Conservation (phyloP, 371 early-diverging fungal species). For the Haplosporangium sp. region DNA sequence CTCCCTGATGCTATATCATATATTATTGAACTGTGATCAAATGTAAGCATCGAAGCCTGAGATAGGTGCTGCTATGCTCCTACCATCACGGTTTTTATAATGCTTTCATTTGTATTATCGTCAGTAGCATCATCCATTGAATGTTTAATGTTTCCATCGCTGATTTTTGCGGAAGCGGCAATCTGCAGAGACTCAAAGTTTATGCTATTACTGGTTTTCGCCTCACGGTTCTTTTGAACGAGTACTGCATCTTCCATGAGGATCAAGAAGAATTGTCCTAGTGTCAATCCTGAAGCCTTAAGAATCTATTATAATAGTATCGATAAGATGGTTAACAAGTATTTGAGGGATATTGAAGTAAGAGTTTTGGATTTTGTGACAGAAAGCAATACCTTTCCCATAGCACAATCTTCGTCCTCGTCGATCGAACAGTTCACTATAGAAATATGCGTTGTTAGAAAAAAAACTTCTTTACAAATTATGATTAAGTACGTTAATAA, state of each 20-base stretch:
- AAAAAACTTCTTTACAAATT: too few species aligned
- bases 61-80: not conserved
- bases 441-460: not conserved
- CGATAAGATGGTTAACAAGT: not conserved
- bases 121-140: not conserved
- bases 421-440: conserved; percentile 48
- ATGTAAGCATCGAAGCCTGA: too few species aligned
- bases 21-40: not conserved
- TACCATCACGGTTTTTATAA: not conserved
- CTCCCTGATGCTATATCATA: not conserved
- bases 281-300: conserved; percentile 27
- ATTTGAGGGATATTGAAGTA: not conserved
- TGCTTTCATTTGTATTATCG: not conserved
- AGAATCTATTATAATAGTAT: conserved; percentile 21
- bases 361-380: too few species aligned
- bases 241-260: conserved; percentile 37
- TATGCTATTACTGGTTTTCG: conserved; percentile 4
- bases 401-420: conserved; percentile 37
- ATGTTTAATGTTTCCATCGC: not conserved
- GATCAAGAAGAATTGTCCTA: conserved; percentile 31
- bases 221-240: conserved; percentile 11
- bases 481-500: not conserved
- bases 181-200: not conserved
- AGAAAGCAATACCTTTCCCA: conserved; percentile 38
- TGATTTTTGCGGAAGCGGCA: not conserved